phyloP scores from a whole-genome alignment of 495 filamentous ascomycete genomes.

The Neurospora sp. region DNA sequence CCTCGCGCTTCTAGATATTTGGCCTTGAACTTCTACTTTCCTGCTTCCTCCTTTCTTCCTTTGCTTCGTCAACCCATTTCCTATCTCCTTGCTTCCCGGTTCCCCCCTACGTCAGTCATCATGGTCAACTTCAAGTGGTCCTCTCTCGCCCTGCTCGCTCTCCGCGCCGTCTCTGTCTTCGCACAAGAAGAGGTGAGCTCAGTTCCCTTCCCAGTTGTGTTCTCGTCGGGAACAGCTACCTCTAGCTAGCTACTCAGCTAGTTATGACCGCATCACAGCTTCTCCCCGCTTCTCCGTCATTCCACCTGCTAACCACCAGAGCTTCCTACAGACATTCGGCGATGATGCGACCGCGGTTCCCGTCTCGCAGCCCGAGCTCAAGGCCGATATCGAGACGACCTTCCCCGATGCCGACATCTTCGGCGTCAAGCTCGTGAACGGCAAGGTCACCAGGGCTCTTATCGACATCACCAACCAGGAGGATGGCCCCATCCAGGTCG shows the following conservation, averaged over 20 bases:
- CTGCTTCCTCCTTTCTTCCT: slow-evolving; percentile 2
- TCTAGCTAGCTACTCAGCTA: not conserved
- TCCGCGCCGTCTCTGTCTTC: slow-evolving; percentile 55
- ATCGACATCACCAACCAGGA: slow-evolving; percentile 81
- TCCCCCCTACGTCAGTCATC: slow-evolving; percentile 23
- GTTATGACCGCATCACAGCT: slow-evolving; percentile 3
- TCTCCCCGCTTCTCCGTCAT: not conserved
- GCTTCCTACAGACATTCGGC: slow-evolving; percentile 6
- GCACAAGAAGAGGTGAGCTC: slow-evolving; percentile 51
- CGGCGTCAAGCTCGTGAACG: slow-evolving; percentile 92
- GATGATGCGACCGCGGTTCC: slow-evolving; percentile 32
- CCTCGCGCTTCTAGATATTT: not conserved
- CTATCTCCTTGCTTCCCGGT: slow-evolving; percentile 12
- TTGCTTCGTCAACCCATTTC: slow-evolving; percentile 6
- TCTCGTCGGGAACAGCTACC: slow-evolving; percentile 1
- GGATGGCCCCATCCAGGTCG: slow-evolving; percentile 59
- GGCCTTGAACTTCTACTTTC: not conserved
- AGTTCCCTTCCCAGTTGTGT: slow-evolving; percentile 20
- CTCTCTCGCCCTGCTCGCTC: slow-evolving; percentile 58
- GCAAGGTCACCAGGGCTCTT: slow-evolving; percentile 72
- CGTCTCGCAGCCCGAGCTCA: slow-evolving; percentile 46
- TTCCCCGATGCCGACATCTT: slow-evolving; percentile 90
- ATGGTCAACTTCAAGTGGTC: slow-evolving; percentile 70
- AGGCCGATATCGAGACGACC: slow-evolving; percentile 62
- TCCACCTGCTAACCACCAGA: slow-evolving; percentile 5